Percentiles rank a stretch among this genome's conserved stretches.
phyloP scores from a whole-genome alignment of 2,329 filamentous ascomycete genomes.

The Aspergillus caelatus region DNA sequence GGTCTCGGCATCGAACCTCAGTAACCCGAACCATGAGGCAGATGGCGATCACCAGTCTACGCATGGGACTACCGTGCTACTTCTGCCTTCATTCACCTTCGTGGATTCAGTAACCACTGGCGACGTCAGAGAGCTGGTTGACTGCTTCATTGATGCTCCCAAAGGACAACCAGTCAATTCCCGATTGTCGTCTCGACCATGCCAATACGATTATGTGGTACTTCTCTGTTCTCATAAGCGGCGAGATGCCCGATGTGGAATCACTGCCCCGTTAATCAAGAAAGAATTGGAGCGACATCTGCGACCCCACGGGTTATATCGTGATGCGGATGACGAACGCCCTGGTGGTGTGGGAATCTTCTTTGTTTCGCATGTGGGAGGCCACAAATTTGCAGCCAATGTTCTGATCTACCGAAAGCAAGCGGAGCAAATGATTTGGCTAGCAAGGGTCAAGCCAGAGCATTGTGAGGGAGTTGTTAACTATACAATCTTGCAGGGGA shows the following conservation, averaged over 20 bases:
- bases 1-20: constrained; percentile 41
- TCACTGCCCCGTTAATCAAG: constrained; percentile 79
- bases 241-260: constrained; percentile 86
- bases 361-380: constrained; percentile 89
- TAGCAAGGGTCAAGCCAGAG: constrained; percentile 80
- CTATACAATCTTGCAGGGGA: constrained; percentile 84
- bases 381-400: constrained; percentile 92
- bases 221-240: constrained; percentile 88
- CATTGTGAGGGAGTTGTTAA: constrained; percentile 87
- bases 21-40: constrained; percentile 17
- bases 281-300: constrained; percentile 83
- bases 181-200: constrained; percentile 56
- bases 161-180: constrained; percentile 57
- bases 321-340: constrained; percentile 79
- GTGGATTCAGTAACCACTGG: constrained; percentile 74
- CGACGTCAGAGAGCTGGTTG: constrained; percentile 67
- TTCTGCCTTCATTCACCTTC: constrained; percentile 79
- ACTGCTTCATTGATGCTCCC: constrained; percentile 65
- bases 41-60: background rate
- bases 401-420: constrained; percentile 77
- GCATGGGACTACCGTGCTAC: constrained; percentile 68
- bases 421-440: constrained; percentile 67
- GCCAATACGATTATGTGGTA: constrained; percentile 78
- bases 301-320: constrained; percentile 74
- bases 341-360: constrained; percentile 87